Percentiles rank a stretch among this genome's conserved stretches.
Evolutionary conservation across 2,329 filamentous ascomycete genomes (phyloP).

Genomic region (Arthroderma uncinatum): DNA sequence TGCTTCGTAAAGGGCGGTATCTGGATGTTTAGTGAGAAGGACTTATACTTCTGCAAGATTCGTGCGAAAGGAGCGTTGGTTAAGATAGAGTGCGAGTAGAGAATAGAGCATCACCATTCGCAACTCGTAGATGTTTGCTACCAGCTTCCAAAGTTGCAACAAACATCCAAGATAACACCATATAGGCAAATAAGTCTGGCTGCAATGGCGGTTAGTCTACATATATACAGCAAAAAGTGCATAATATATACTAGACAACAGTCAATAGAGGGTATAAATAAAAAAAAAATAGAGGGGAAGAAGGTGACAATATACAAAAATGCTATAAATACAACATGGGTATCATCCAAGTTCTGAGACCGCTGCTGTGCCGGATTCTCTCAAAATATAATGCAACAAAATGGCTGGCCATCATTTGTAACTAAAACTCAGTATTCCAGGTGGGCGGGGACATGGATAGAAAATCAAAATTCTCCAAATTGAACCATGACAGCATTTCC

Average conservation of each 20-base stretch:
- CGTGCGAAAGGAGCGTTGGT: slow-evolving; percentile 14
- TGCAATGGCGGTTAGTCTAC: too few species aligned
- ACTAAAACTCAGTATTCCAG: slow-evolving; percentile 9
- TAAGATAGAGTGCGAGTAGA: slow-evolving; percentile 11
- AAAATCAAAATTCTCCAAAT: slow-evolving; percentile 14
- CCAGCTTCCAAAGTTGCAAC: too few species aligned
- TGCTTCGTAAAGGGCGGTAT: slow-evolving; percentile 29
- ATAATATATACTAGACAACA: too few species aligned
- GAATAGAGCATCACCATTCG: too few species aligned
- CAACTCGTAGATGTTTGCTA: too few species aligned
- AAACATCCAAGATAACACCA: too few species aligned
- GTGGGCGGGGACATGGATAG: slow-evolving; percentile 13
- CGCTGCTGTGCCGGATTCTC: neutral
- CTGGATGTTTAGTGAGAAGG: slow-evolving; percentile 15
- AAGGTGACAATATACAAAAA: neutral
- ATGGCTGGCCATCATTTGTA: neutral
- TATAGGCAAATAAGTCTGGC: too few species aligned
- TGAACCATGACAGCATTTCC: slow-evolving; percentile 9
- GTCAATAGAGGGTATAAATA: neutral
- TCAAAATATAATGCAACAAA: neutral
- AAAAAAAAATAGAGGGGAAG: neutral
- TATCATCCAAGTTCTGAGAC: neutral
- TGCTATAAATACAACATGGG: neutral
- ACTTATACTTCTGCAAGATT: slow-evolving; percentile 12
- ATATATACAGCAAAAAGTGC: neutral